Evolutionary conservation across 2,329 filamentous ascomycete genomes (phyloP), one percentile per base, ranked within the genome.

Genomic region (Raffaelea ambrosiae): DNA sequence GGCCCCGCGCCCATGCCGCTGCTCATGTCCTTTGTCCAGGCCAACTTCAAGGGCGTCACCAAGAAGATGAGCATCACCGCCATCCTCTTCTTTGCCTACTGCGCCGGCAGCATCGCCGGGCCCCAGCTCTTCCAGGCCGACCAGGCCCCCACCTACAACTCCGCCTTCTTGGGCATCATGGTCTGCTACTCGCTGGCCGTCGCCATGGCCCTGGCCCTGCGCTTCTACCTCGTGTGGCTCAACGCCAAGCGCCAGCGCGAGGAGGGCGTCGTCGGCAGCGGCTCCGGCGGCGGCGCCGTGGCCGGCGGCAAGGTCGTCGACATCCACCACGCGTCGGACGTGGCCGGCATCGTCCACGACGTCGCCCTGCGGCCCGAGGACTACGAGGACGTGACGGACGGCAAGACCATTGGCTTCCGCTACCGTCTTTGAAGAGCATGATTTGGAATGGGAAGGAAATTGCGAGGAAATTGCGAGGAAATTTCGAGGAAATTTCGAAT

Each of bases 11-110:
- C 71, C 2, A 68, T 81, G 61, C 76, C 77, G 0, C 66, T 81
- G 2, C 68, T 69, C 11, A 67, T 80, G 61, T 71, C 76, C 0
- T 40, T 52, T 33, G 48, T 78, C 3, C 72, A 76, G 56, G 67
- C 72, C 16, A 79, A 80, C 56, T 76, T 71, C 53, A 68, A 71
- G 13, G 76, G 76, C 16, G 72, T 77, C 19, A 77, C 76, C 29
- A 80, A 80, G 65, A 80, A 79, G 60, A 76, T 77, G 68, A 77
- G 75, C 7, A 71, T 79, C 48, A 79, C 73, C 1, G 73, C 73
- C 0, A 55, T 79, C 54, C 59, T 79, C 4, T 78, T 80, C 52
- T 56, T 78, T 10, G 71, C 69, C 3, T 80, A 79, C 54, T 79
- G 76, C 46, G 60, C 67, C 1, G 76, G 76, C 2, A 80, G 79